phyloP scores from a whole-genome alignment of 495 filamentous ascomycete genomes.

The Cladorrhinum samala region DNA sequence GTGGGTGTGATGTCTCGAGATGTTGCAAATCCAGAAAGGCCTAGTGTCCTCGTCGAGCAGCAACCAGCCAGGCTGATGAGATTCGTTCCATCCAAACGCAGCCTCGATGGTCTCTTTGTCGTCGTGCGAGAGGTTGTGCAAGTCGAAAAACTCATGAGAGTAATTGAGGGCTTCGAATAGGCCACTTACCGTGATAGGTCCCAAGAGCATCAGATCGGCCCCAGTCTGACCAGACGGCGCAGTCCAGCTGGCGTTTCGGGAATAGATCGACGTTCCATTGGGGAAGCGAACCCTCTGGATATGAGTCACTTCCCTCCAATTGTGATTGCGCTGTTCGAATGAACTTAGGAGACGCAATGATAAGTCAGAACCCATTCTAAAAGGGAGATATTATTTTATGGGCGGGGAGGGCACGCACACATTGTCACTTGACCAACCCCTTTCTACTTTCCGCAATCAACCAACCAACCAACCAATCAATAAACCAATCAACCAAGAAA shows the following conservation, averaged over 20 bases:
- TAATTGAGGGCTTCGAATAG: not conserved
- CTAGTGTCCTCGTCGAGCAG: not conserved
- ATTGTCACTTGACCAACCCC: too few relatives aligned
- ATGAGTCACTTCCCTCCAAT: not conserved
- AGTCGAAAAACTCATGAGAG: not conserved
- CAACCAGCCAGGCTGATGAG: not conserved
- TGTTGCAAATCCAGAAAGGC: conserved; percentile 3
- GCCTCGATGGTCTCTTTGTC: not conserved
- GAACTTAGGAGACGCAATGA: too few relatives aligned
- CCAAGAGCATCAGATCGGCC: not conserved
- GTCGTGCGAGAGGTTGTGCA: not conserved
- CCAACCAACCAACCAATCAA: too few relatives aligned
- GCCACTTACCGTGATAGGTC: not conserved
- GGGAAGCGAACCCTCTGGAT: not conserved
- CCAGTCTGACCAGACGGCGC: not conserved
- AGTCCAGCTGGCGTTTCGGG: not conserved
- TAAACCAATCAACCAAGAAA: too few relatives aligned
- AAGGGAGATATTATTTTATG: too few relatives aligned
- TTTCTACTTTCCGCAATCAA: too few relatives aligned
- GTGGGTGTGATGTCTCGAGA: not conserved
- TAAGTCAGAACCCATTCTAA: too few relatives aligned
- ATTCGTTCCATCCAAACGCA: conserved; percentile 34
- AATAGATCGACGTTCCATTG: not conserved
- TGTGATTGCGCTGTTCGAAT: not conserved
- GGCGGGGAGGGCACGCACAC: too few relatives aligned